These are phyloP conservation scores for Aspergillus pseudoviridinutans DNA, from an alignment of 2,329 filamentous ascomycete species.

Conservation along the genomic window DNA sequence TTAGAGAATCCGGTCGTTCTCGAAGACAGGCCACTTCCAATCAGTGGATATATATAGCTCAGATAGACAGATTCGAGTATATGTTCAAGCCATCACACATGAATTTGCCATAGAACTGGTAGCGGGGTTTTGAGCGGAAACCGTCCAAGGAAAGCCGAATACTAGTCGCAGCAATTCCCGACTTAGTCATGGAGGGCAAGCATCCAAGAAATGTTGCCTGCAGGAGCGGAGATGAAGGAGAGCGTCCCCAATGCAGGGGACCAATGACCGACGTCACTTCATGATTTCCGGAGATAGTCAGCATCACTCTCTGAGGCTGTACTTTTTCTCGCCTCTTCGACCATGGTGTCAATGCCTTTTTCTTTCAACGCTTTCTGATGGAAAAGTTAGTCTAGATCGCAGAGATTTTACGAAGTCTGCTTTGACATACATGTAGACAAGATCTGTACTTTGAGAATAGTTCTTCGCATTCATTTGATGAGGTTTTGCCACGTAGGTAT, in stretches of 20 bases:
- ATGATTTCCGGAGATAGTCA: constrained; percentile 53
- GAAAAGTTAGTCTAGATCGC: neutral
- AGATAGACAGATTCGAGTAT: neutral
- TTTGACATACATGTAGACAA: constrained; percentile 69
- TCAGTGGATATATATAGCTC: neutral
- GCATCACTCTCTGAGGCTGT: constrained; percentile 77
- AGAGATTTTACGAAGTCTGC: neutral
- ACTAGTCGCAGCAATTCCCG: neutral
- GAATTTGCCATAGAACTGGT: neutral
- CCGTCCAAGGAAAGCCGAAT: neutral
- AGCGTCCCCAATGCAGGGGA: neutral
- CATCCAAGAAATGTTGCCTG: neutral
- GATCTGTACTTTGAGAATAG: constrained; percentile 86
- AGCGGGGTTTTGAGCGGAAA: neutral
- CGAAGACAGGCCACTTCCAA: neutral
- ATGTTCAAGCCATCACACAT: neutral
- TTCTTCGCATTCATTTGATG: constrained; percentile 77
- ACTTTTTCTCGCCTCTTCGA: constrained; percentile 85
- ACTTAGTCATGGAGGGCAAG: neutral
- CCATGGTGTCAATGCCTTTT: constrained; percentile 85
- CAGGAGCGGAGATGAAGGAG: neutral
- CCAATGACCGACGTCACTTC: neutral
- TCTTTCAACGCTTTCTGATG: constrained; percentile 76
- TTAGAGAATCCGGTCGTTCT: neutral
- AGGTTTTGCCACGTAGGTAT: constrained; percentile 81